phyloP scores from a whole-genome alignment of 345 rosid species.

The Populus pruinosa region DNA sequence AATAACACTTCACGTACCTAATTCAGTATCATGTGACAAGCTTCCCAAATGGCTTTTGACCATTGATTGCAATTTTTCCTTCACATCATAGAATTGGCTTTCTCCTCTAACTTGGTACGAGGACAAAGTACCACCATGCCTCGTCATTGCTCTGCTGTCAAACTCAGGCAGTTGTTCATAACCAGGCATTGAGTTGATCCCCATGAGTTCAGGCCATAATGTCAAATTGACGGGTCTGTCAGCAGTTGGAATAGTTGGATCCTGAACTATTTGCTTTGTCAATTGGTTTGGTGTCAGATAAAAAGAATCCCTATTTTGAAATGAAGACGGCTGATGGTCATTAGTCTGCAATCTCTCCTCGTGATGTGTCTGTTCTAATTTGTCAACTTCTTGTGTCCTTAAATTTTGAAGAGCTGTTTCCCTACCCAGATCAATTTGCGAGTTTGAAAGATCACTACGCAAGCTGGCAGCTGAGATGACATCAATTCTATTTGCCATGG shows the following conservation, averaged over 20 bases:
- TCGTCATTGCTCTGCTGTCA: conserved; percentile 43
- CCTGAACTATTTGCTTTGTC: conserved; percentile 45
- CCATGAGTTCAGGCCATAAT: conserved; percentile 47
- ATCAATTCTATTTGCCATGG: conserved; percentile 43
- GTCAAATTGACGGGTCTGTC: conserved; percentile 39
- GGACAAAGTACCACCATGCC: conserved; percentile 29
- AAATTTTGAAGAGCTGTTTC: conserved; percentile 40
- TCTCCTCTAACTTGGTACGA: conserved; percentile 35
- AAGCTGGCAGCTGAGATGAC: conserved; percentile 41
- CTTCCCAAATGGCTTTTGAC: conserved; percentile 64
- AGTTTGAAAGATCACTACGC: conserved; percentile 27
- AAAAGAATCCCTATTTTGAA: conserved; percentile 39
- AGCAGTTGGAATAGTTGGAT: conserved; percentile 22
- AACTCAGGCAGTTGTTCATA: conserved; percentile 38
- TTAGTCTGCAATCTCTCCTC: conserved; percentile 41
- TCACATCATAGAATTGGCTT: conserved; percentile 35
- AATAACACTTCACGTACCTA: conserved; percentile 49
- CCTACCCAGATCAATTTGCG: conserved; percentile 47
- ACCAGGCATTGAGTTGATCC: conserved; percentile 31
- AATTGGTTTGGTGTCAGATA: conserved; percentile 35
- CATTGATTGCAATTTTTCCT: conserved; percentile 70
- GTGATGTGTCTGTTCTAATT: conserved; percentile 25
- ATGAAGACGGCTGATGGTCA: conserved; percentile 32
- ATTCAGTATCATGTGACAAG: conserved; percentile 52
- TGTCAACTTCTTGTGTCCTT: conserved; percentile 34